Evolutionary conservation across 1,139 yeast genomes (phyloP), one percentile per base, ranked within the genome.

Genomic region (Zygoascus meyerae): DNA sequence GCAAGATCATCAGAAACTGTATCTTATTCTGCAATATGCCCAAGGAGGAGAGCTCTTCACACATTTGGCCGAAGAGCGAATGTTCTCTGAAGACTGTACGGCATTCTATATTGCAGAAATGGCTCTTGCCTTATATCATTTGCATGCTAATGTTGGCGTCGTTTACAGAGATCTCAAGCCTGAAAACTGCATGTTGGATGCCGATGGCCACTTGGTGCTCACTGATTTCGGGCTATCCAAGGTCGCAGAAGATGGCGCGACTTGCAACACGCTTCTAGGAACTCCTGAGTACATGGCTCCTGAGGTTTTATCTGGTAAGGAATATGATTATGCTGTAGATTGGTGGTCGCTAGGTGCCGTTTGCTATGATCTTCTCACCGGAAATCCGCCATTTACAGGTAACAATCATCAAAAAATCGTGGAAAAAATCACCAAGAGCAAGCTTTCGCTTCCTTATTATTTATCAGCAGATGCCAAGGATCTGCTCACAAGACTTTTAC

Each of bases 341-440:
- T 92, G 97, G 95, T 92, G 97, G 95, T 87, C 97, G 0, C 71
- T 92, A 29, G 97, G 98, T 0, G 87, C 96, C 55, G 86, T 92
- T 6, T 76, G 87, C 29, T 87, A 72, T 63, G 97, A 92, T 64
- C 74, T 92, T 70, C 70, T 92, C 37, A 85, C 95, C 0, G 97
- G 98, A 0, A 76, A 83, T 42, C 97, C 98, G 1, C 98, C 98
- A 2, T 90, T 87, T 63, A 86, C 95, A 0, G 98, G 97, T 2
- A 83, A 79, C 52, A 87, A 85, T 60, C 86, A 86, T 61, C 86
- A 86, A 62, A 78, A 79, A 47, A 87, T 92, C 42, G 74, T 83
- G 59, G 90, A 86, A 54, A 89, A 86, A 65, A 86, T 92, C 42
- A 71, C 83, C 48, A 84, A 84, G 53, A 80, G 84, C 52, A 67